Evolutionary conservation across 805 yeast genomes (phyloP).

Genomic region (Candida odintsovae): DNA sequence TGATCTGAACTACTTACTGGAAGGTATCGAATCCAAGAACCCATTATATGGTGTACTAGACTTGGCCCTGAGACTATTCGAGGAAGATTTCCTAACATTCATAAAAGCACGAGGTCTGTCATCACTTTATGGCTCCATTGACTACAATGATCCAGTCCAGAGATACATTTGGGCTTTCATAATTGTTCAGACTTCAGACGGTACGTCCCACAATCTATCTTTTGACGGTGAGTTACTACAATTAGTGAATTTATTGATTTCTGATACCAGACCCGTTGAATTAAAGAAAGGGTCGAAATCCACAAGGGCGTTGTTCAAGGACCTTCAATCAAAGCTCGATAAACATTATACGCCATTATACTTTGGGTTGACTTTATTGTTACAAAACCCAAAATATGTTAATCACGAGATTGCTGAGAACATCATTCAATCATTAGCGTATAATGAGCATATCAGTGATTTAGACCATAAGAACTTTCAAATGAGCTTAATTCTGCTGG

Average conservation of each 20-base stretch:
- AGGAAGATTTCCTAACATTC: conserved; percentile 17
- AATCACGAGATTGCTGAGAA: background rate
- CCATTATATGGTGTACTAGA: conserved; percentile 22
- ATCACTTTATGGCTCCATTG: conserved; percentile 1
- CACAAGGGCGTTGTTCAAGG: conserved; percentile 4
- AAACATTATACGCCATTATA: conserved; percentile 6
- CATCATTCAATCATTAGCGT: background rate
- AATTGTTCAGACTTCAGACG: conserved; percentile 10
- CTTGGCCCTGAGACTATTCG: conserved; percentile 18
- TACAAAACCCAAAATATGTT: conserved; percentile 7
- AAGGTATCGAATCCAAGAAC: conserved; percentile 15
- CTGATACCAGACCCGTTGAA: background rate
- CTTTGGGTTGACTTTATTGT: conserved; percentile 12
- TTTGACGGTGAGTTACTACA: conserved; percentile 1
- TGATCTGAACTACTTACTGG: conserved; percentile 30
- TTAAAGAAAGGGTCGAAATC: conserved; percentile 3
- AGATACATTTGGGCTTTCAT: conserved; percentile 14
- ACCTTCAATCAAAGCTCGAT: conserved; percentile 6
- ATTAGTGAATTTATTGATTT: conserved; percentile 1
- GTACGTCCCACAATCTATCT: background rate
- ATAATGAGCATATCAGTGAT: background rate
- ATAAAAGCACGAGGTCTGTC: conserved; percentile 13
- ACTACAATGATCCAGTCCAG: conserved; percentile 1
- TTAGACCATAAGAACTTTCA: conserved; percentile 7
- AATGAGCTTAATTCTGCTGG: conserved; percentile 11